Evolutionary conservation across 495 filamentous ascomycete genomes (phyloP), one percentile per base, ranked within the genome.

Genomic region (Choiromyces venosus): DNA sequence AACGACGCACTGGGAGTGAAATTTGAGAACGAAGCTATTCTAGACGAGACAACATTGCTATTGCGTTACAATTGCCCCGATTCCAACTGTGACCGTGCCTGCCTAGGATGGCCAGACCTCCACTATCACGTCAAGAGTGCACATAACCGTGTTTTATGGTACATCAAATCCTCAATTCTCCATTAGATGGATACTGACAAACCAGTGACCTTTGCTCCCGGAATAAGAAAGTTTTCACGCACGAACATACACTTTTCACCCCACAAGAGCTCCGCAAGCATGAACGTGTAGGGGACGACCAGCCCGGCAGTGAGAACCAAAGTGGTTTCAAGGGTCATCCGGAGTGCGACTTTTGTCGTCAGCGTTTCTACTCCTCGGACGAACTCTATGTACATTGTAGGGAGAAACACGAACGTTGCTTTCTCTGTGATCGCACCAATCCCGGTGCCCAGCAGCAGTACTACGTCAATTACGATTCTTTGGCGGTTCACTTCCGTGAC

Each of bases 211-310:
- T 98, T 21, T 99, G 95, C 82, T 94, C 93, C 1, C 84, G 92
- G 46, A 92, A 97, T 83, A 98, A 99, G 84, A 97, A 97, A 75
- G 93, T 97, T 46, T 99, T 99, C 76, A 97, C 95, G 0, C 96
- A 98, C 82, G 95, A 99, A 83, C 95, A 99, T 80, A 92, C 92
- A 35, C 86, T 99, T n/a, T 97, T 97, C 79, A 91, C 91, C 6
- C 83, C 85, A n/a, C 86, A 89, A 68, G 91, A 94, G 76, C 83
- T 98, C 52, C 88, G 89, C 67, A 92, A 89, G 75, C 95, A 99
- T 80, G 94, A 98, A 86, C 90, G 88, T 75, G 88, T 90, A 72
- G 96, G 96, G 56, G 96, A 99, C 78, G 92, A 97, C 79, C 89
- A 91, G 66, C 95, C 95, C 36, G 95, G 96, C 66, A 91, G 93